Evolutionary conservation across 192 early-diverging fungal species (phyloP).

Genomic region (Umbelopsis sp.): DNA sequence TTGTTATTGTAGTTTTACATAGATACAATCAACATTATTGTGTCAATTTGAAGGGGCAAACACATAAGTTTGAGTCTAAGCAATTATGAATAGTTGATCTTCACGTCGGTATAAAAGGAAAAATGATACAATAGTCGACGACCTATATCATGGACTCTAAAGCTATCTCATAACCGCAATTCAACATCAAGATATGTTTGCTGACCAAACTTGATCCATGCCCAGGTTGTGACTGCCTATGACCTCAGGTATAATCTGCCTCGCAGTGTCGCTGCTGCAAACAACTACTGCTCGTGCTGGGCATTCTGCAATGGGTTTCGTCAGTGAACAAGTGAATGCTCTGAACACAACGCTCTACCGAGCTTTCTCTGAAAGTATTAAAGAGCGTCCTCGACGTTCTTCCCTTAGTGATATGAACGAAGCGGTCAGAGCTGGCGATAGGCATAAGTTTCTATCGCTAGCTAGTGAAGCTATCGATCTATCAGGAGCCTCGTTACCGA

Average conservation of each 20-base stretch:
- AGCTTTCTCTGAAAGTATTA: constrained; percentile 1
- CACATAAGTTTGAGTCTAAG: too few relatives aligned
- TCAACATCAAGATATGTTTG: too few relatives aligned
- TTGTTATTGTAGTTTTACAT: too few relatives aligned
- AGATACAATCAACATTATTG: too few relatives aligned
- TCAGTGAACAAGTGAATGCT: constrained; percentile 4
- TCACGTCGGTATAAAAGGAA: too few relatives aligned
- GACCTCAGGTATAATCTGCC: not conserved
- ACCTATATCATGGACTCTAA: too few relatives aligned
- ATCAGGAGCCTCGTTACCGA: not conserved
- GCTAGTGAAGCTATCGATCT: constrained; percentile 12
- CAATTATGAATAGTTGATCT: too few relatives aligned
- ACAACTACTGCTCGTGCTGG: not conserved
- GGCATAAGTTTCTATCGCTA: constrained; percentile 1
- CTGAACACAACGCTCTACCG: constrained; percentile 4
- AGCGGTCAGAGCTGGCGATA: not conserved
- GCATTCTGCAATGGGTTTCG: not conserved
- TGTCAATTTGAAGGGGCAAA: too few relatives aligned
- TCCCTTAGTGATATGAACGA: constrained; percentile 12
- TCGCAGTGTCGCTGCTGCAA: not conserved
- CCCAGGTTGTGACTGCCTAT: not conserved
- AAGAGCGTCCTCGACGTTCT: constrained; percentile 7
- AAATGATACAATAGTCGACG: too few relatives aligned
- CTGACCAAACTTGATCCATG: too few relatives aligned
- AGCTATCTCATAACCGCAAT: too few relatives aligned